These are phyloP conservation scores for Musa balbisiana DNA, from an alignment of 202 grass and related monocot species.

Conservation along the genomic window DNA sequence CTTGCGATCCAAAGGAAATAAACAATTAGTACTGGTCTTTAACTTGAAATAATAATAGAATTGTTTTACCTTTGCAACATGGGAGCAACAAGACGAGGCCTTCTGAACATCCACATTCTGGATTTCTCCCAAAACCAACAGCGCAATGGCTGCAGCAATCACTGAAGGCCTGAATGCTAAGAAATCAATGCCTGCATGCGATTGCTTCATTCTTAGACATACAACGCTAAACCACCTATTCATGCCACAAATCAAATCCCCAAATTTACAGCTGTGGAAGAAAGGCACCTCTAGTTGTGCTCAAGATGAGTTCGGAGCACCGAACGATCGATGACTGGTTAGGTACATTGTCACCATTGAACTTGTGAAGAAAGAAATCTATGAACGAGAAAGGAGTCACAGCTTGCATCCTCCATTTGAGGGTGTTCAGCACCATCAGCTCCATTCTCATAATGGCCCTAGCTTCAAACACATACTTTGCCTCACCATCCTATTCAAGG, in stretches of 20 bases:
- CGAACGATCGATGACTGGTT: not conserved
- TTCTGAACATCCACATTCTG: not conserved
- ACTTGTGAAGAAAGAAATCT: constrained; percentile 4
- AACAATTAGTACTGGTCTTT: too few relatives aligned
- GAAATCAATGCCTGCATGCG: constrained; percentile 1
- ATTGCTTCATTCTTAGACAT: not conserved
- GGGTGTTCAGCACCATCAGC: constrained; percentile 6
- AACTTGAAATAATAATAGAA: not conserved
- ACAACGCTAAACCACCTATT: not conserved
- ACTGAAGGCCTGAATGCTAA: constrained; percentile 8
- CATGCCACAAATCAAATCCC: not conserved
- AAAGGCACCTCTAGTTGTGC: not conserved
- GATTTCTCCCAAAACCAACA: not conserved
- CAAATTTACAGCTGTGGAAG: not conserved
- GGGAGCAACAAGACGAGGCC: not conserved
- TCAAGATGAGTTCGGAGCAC: not conserved
- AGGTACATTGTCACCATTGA: constrained; percentile 1
- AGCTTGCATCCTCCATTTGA: constrained; percentile 13
- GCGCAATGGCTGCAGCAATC: constrained; percentile 1
- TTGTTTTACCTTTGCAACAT: not conserved
- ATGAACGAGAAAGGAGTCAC: constrained; percentile 18
- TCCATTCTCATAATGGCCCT: constrained; percentile 11
- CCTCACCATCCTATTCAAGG: not conserved
- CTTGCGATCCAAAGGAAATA: not conserved
- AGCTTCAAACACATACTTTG: constrained; percentile 7